A percentile compares a stretch with the other conserved stretches of the same genome.
These are phyloP conservation scores for Lophiostoma macrostomum DNA, from an alignment of 495 filamentous ascomycete genomes.

Conservation along the genomic window DNA sequence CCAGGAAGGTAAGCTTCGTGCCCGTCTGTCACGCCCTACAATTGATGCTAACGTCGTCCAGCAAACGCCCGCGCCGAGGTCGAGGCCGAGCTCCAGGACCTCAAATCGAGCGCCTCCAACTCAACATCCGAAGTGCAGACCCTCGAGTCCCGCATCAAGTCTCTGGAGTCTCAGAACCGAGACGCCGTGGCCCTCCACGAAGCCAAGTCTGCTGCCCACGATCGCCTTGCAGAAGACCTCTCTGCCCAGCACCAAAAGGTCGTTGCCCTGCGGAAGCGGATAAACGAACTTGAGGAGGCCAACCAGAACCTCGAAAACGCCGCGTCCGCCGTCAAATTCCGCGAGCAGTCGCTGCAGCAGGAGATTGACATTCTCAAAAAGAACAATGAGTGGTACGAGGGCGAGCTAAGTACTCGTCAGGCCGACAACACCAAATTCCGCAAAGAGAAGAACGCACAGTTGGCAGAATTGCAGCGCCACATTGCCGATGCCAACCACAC, in stretches of 20 bases:
- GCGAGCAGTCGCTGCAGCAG: slow-evolving; percentile 81
- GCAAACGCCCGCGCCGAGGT: slow-evolving; percentile 64
- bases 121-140: slow-evolving; percentile 73
- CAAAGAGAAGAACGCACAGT: slow-evolving; percentile 86
- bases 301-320: slow-evolving; percentile 76
- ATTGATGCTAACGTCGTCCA: slow-evolving; percentile 35
- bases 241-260: slow-evolving; percentile 83
- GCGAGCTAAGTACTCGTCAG: slow-evolving; percentile 82
- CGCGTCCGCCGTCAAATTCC: slow-evolving; percentile 73
- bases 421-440: slow-evolving; percentile 84
- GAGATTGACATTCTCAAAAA: slow-evolving; percentile 81
- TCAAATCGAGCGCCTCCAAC: slow-evolving; percentile 71
- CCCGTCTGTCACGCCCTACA: background rate
- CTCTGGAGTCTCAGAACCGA: slow-evolving; percentile 85
- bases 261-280: slow-evolving; percentile 73
- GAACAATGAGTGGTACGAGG: slow-evolving; percentile 88
- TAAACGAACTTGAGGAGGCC: slow-evolving; percentile 74
- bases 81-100: slow-evolving; percentile 74
- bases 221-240: slow-evolving; percentile 80
- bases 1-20: slow-evolving; percentile 63
- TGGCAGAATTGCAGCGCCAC: slow-evolving; percentile 80
- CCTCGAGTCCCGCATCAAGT: slow-evolving; percentile 73
- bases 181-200: slow-evolving; percentile 85
- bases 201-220: slow-evolving; percentile 82
- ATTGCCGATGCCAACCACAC: slow-evolving; percentile 77